Evolutionary conservation across 345 rosid species (phyloP).

Genomic region (Eutrema japonicum): DNA sequence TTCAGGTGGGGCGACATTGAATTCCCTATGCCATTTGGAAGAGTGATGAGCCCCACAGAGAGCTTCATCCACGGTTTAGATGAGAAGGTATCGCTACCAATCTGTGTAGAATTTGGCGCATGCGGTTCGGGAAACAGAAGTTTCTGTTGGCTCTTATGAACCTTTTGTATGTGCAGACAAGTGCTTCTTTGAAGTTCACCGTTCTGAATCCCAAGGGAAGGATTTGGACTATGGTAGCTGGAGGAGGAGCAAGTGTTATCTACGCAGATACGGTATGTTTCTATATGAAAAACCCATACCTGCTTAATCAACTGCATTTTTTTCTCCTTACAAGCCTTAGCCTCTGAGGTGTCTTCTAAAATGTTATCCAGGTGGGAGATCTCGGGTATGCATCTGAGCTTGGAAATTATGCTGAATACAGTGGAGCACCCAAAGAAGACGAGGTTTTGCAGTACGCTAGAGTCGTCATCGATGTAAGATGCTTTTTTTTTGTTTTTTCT

Average conservation of each 20-base stretch:
- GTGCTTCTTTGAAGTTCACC: conserved; percentile 96
- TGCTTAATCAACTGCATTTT: conserved; percentile 27
- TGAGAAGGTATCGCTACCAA: conserved; percentile 71
- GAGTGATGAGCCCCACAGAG: conserved; percentile 91
- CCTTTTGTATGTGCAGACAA: conserved; percentile 60
- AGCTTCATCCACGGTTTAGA: conserved; percentile 90
- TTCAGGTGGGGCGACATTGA: conserved; percentile 91
- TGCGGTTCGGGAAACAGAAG: background rate
- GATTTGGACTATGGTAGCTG: conserved; percentile 98
- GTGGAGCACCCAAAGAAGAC: conserved; percentile 98
- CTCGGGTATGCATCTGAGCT: conserved; percentile 91
- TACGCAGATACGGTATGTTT: conserved; percentile 85
- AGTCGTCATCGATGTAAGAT: conserved; percentile 87
- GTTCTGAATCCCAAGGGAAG: conserved; percentile 92
- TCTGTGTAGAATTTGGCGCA: conserved; percentile 1
- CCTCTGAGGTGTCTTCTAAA: background rate
- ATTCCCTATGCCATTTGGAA: conserved; percentile 94
- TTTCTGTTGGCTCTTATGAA: conserved; percentile 7
- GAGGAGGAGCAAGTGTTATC: conserved; percentile 99
- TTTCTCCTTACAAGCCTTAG: conserved; percentile 4
- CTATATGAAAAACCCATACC: background rate
- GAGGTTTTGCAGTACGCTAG: conserved; percentile 99
- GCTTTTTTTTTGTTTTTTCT: background rate
- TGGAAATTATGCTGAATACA: conserved; percentile 92
- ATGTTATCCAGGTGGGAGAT: conserved; percentile 78